Percentiles rank a stretch among this genome's conserved stretches.
Conservation (phyloP, 108 stramenopile genomes). For the Cyclotella kingstonii region DNA sequence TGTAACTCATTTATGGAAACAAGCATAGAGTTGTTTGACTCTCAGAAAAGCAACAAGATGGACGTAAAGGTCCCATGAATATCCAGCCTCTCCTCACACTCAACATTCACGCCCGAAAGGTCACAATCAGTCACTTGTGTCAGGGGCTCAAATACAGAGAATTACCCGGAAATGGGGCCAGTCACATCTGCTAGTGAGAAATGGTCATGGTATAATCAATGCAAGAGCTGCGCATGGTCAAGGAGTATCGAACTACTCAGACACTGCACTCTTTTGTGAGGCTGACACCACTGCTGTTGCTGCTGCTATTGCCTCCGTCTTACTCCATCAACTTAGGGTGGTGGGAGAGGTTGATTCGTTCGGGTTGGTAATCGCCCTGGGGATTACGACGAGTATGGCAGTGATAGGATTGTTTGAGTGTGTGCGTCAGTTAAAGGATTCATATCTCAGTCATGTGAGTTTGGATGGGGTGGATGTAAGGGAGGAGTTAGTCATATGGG, state of each 20-base stretch:
- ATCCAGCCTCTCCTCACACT: slow-evolving; percentile 29
- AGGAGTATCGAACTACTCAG: slow-evolving; percentile 65
- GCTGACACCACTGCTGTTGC: slow-evolving; percentile 49
- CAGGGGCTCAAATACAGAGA: slow-evolving; percentile 50
- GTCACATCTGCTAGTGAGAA: slow-evolving; percentile 57
- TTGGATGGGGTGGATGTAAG: slow-evolving; percentile 68
- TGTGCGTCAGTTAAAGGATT: slow-evolving; percentile 38
- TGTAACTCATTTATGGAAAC: too few species aligned
- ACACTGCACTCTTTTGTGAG: slow-evolving; percentile 54
- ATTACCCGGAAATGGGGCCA: slow-evolving; percentile 43
- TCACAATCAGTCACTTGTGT: slow-evolving; percentile 30
- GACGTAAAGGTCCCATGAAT: too few species aligned
- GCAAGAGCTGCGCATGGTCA: slow-evolving; percentile 51
- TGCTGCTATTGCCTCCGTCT: slow-evolving; percentile 58
- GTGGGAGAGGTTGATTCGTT: slow-evolving; percentile 56
- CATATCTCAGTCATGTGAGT: slow-evolving; percentile 44
- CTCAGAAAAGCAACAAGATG: too few species aligned
- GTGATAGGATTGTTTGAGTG: slow-evolving; percentile 42
- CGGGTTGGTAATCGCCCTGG: slow-evolving; percentile 54
- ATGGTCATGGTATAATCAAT: slow-evolving; percentile 37
- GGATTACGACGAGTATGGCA: slow-evolving; percentile 55
- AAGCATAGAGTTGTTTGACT: too few species aligned
- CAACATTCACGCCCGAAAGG: slow-evolving; percentile 46
- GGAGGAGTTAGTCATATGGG: slow-evolving; percentile 42
- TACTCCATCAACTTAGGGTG: slow-evolving; percentile 60